Evolutionary conservation across 2,329 filamentous ascomycete species (phyloP).

Genomic region (Botrytis sinoallii): DNA sequence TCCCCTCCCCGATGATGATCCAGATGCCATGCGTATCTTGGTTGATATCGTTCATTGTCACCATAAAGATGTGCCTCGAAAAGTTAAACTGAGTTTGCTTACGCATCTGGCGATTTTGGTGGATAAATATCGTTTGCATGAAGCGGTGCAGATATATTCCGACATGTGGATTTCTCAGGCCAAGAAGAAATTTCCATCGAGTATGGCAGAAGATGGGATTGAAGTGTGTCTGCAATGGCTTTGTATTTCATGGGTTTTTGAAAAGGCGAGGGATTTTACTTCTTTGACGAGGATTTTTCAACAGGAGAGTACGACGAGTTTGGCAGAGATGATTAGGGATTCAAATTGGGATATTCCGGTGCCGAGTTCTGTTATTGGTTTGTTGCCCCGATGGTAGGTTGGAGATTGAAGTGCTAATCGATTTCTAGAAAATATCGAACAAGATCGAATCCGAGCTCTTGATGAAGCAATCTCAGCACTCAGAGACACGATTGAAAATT

Average conservation of each 20-base stretch:
- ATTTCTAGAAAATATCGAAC: background rate
- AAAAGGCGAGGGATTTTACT: background rate
- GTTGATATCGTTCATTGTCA: conserved; percentile 37
- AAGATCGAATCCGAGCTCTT: background rate
- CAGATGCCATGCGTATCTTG: conserved; percentile 35
- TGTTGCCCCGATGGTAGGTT: too few relatives aligned
- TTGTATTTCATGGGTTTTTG: conserved; percentile 18
- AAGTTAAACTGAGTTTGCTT: conserved; percentile 31
- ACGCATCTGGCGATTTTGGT: conserved; percentile 34
- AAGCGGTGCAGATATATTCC: conserved; percentile 19
- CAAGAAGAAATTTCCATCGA: background rate
- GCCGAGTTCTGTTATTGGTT: background rate
- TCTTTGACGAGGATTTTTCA: conserved; percentile 10
- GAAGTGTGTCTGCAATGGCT: conserved; percentile 14
- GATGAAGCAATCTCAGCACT: conserved; percentile 6
- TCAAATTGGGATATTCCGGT: conserved; percentile 11
- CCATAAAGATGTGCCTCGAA: conserved; percentile 28
- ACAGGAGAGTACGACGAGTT: conserved; percentile 8
- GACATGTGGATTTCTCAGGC: conserved; percentile 17
- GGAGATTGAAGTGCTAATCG: background rate
- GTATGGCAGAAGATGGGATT: background rate
- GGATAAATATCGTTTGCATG: conserved; percentile 33
- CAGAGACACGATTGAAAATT: conserved; percentile 2
- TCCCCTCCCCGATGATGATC: conserved; percentile 35
- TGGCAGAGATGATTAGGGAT: background rate